Percentiles rank a stretch among this genome's conserved stretches.
phyloP scores from a whole-genome alignment of 108 stramenopile genomes.

The Conticribra weissflogii region DNA sequence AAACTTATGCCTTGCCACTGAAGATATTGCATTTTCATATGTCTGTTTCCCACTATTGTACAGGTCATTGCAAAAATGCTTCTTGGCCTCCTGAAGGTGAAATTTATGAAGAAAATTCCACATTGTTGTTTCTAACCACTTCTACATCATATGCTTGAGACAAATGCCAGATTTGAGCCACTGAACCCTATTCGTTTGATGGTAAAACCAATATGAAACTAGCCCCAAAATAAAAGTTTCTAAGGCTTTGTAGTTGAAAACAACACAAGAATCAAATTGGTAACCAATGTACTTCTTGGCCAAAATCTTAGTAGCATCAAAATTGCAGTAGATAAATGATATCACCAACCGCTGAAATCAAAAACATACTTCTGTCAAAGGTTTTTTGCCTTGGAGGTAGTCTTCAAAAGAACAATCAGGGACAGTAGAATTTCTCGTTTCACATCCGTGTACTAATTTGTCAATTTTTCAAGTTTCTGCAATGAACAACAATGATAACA shows the following conservation, averaged over 20 bases:
- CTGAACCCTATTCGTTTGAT: too few relatives aligned
- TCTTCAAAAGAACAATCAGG: neutral
- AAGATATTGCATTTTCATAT: neutral
- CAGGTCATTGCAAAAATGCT: too few relatives aligned
- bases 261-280: neutral
- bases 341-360: neutral
- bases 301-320: neutral
- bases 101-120: too few relatives aligned
- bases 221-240: constrained; percentile 3
- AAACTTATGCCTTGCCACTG: neutral
- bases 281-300: neutral
- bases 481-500: too few relatives aligned
- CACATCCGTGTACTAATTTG: neutral
- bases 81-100: too few relatives aligned
- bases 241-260: neutral
- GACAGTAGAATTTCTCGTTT: neutral
- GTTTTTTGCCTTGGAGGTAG: neutral
- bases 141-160: too few relatives aligned
- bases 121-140: too few relatives aligned
- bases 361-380: neutral
- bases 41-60: neutral
- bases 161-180: too few relatives aligned
- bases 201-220: constrained; percentile 6
- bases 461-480: too few relatives aligned
- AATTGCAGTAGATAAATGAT: neutral